phyloP scores from a whole-genome alignment of 306 rosid species.

The Canavalia ensiformis region DNA sequence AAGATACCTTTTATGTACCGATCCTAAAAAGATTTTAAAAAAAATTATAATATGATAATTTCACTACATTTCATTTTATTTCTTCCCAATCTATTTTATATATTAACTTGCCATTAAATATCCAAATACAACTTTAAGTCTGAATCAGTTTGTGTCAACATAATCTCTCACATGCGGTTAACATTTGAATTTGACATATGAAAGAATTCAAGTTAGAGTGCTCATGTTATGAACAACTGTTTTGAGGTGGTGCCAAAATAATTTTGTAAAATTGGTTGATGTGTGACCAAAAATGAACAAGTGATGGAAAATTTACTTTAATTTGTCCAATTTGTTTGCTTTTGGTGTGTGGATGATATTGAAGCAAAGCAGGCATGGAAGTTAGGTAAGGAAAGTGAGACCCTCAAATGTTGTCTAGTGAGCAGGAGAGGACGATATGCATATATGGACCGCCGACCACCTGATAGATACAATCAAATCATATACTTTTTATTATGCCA shows the following conservation, averaged over 20 bases:
- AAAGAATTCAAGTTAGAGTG: not conserved
- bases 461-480: constrained; percentile 36
- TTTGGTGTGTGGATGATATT: constrained; percentile 46
- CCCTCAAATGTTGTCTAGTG: not conserved
- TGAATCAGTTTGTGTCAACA: not conserved
- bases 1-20: no score
- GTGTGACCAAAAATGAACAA: not conserved
- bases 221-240: not conserved
- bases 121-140: not conserved
- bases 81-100: not conserved
- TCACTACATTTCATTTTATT: not conserved
- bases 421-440: not conserved
- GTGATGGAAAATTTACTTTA: not conserved
- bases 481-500: constrained; percentile 8
- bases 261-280: not conserved
- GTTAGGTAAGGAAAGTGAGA: constrained; percentile 39
- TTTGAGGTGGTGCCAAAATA: not conserved
- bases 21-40: no score
- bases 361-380: constrained; percentile 15
- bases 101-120: not conserved
- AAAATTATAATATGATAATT: no score
- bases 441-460: constrained; percentile 45
- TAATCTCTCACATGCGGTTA: not conserved
- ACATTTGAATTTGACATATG: constrained; percentile 7
- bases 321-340: constrained; percentile 11